Percentiles rank a stretch among this genome's conserved stretches.
These are phyloP conservation scores for Phaeosphaeriaceae sp. DNA, from an alignment of 2,329 filamentous ascomycete genomes.

Conservation along the genomic window DNA sequence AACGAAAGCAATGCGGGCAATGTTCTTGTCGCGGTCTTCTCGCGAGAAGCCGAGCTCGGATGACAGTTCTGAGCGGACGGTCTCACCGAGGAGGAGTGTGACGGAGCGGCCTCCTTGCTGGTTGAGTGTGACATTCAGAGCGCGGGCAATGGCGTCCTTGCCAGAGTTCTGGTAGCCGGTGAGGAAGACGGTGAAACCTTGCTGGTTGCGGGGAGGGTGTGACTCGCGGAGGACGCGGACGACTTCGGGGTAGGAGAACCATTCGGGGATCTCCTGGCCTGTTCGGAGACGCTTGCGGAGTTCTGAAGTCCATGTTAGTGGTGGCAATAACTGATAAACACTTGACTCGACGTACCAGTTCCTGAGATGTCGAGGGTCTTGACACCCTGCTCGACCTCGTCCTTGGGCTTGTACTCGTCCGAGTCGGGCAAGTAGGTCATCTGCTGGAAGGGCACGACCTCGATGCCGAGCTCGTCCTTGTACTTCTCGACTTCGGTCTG, in stretches of 20 bases:
- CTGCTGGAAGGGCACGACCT: constrained; percentile 99
- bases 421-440: constrained; percentile 98
- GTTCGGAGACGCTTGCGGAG: constrained; percentile 89
- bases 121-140: constrained; percentile 95
- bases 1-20: constrained; percentile 94
- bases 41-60: constrained; percentile 94
- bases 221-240: constrained; percentile 96
- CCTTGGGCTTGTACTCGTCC: constrained; percentile 94
- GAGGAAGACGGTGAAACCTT: constrained; percentile 98
- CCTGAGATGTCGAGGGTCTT: constrained; percentile 71
- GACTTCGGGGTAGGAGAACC: constrained; percentile 99
- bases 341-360: constrained; percentile 45
- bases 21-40: constrained; percentile 92
- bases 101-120: constrained; percentile 96
- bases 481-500: constrained; percentile 97
- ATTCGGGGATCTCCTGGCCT: constrained; percentile 94
- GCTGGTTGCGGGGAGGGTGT: constrained; percentile 86
- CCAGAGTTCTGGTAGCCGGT: constrained; percentile 96
- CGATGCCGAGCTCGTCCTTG: constrained; percentile 93
- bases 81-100: constrained; percentile 93
- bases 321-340: constrained; percentile 62
- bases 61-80: constrained; percentile 89
- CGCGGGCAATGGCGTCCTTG: constrained; percentile 95
- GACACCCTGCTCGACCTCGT: constrained; percentile 81
- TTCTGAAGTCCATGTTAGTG: constrained; percentile 61